A percentile compares a stretch with the other conserved stretches of the same genome.
These are phyloP conservation scores for Barnettozyma hawaiiensis DNA, from an alignment of 1,139 yeast genomes.

Conservation along the genomic window DNA sequence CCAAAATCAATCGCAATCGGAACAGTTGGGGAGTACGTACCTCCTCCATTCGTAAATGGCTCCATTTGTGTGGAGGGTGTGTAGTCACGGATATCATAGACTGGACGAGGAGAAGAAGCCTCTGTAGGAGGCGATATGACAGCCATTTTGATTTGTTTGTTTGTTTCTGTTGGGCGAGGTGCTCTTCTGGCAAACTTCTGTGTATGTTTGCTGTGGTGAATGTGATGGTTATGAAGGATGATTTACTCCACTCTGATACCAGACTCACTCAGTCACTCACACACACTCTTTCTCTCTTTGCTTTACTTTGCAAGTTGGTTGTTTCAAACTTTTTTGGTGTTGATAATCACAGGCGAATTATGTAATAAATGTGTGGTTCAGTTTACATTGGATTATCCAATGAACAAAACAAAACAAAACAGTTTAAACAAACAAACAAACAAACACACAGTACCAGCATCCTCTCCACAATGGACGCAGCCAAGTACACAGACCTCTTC, in stretches of 20 bases:
- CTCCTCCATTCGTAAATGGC: slow-evolving; percentile 49
- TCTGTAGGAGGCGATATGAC: background rate
- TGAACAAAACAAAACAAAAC: background rate
- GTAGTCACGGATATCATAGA: slow-evolving; percentile 20
- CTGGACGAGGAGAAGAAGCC: slow-evolving; percentile 4
- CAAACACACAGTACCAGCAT: background rate
- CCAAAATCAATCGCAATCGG: slow-evolving; percentile 89
- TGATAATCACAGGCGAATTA: too few relatives aligned
- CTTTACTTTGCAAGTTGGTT: too few relatives aligned
- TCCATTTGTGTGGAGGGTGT: slow-evolving; percentile 32
- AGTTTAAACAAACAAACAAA: too few relatives aligned
- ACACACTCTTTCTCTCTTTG: too few relatives aligned
- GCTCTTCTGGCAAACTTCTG: too few relatives aligned
- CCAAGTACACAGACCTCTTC: slow-evolving; percentile 13
- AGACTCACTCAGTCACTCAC: too few relatives aligned
- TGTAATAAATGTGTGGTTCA: too few relatives aligned
- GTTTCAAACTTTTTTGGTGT: too few relatives aligned
- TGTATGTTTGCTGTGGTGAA: background rate
- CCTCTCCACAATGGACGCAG: slow-evolving; percentile 10
- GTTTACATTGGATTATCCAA: too few relatives aligned
- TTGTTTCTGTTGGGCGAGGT: background rate
- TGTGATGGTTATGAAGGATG: too few relatives aligned
- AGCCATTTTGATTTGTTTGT: background rate
- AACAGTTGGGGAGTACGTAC: slow-evolving; percentile 25
- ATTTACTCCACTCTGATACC: too few relatives aligned